A percentile compares a stretch with the other conserved stretches of the same genome.
Evolutionary conservation across 495 filamentous ascomycete species (phyloP).

Genomic region (Aspergillus wentii): DNA sequence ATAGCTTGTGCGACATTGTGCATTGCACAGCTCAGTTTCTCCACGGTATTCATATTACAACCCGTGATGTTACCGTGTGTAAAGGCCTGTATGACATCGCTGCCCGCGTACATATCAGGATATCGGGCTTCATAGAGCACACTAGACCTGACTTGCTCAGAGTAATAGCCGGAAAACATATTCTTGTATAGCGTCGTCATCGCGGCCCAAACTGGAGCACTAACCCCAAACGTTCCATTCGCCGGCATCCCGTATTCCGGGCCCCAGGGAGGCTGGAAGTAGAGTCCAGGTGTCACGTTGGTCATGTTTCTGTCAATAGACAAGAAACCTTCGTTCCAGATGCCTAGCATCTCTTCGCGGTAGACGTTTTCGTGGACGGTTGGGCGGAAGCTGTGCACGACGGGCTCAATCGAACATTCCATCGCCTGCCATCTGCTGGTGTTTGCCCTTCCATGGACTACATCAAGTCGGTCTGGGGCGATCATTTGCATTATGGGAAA

Average conservation of each 20-base stretch:
- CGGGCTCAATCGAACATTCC: constrained; percentile 10
- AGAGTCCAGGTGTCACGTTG: not conserved
- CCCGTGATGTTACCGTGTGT: not conserved
- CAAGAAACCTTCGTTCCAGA: constrained; percentile 1
- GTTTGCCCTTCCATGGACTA: not conserved
- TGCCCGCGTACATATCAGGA: not conserved
- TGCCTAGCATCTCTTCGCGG: constrained; percentile 4
- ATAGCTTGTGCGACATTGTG: constrained; percentile 12
- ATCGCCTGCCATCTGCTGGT: constrained; percentile 6
- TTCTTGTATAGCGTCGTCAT: not conserved
- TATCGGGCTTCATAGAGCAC: no score
- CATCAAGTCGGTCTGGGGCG: no score
- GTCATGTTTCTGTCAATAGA: not conserved
- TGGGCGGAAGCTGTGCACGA: constrained; percentile 9
- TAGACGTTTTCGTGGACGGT: constrained; percentile 3
- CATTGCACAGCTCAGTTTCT: constrained; percentile 14
- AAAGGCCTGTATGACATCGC: not conserved
- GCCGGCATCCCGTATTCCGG: not conserved
- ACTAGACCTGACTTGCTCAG: no score
- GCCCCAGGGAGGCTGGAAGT: not conserved
- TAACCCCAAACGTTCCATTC: not conserved
- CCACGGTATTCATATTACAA: not conserved
- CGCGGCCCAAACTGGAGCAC: no score
- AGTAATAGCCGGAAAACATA: constrained; percentile 1
- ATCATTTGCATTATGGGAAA: no score